These are phyloP conservation scores for Yamadazyma epiphylla DNA, from an alignment of 1,139 yeast genomes.

Conservation along the genomic window DNA sequence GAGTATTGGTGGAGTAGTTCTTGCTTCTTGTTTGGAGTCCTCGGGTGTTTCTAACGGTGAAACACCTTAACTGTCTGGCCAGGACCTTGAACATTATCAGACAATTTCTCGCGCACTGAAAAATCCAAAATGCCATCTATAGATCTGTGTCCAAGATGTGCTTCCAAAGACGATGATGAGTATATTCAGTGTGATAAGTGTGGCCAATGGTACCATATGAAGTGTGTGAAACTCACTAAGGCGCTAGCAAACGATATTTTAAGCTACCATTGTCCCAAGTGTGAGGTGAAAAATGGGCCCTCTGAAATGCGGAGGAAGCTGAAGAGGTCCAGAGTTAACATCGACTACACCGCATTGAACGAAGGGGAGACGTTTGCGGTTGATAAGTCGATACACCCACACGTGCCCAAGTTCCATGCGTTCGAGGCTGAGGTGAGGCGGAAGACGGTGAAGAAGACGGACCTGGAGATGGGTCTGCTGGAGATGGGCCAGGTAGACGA, in stretches of 20 bases:
- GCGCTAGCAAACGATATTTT: conserved; percentile 37
- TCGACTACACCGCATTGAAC: conserved; percentile 79
- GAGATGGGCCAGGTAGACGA: too few species aligned
- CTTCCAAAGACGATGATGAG: conserved; percentile 9
- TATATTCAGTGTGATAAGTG: conserved; percentile 57
- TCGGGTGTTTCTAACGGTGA: too few species aligned
- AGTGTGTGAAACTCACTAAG: conserved; percentile 42
- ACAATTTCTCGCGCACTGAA: too few species aligned
- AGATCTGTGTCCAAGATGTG: conserved; percentile 19
- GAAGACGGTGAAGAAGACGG: too few species aligned
- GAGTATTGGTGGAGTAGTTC: conserved; percentile 8
- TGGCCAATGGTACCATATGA: conserved; percentile 56
- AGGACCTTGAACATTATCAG: too few species aligned
- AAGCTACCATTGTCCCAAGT: conserved; percentile 53
- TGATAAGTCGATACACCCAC: conserved; percentile 60
- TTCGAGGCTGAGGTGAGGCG: too few species aligned
- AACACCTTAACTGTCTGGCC: too few species aligned
- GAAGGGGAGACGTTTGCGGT: conserved; percentile 67
- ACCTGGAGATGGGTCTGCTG: too few species aligned
- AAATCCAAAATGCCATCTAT: conserved; percentile 8
- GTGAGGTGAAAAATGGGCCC: conserved; percentile 47
- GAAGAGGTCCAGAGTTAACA: conserved; percentile 46
- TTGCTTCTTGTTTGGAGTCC: too few species aligned
- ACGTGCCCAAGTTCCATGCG: conserved; percentile 37
- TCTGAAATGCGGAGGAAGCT: conserved; percentile 54